phyloP scores from a whole-genome alignment of 805 yeast species.

The Metschnikowia sp. region DNA sequence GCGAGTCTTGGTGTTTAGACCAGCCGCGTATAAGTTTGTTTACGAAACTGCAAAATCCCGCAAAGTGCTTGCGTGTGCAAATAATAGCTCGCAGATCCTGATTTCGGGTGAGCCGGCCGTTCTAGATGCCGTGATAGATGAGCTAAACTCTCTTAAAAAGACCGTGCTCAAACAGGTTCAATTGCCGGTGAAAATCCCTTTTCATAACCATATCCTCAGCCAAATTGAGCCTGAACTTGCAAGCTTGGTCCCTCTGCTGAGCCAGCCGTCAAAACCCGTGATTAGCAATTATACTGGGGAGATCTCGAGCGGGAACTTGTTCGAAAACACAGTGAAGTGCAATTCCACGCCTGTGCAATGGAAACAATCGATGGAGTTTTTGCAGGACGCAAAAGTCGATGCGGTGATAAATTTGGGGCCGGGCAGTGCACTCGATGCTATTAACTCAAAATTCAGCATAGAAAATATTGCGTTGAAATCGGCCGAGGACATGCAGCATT shows the following conservation, averaged over 20 bases:
- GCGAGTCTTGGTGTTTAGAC: constrained; percentile 33
- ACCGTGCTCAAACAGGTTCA: constrained; percentile 24
- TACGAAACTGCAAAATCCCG: constrained; percentile 16
- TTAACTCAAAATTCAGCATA: constrained; percentile 16
- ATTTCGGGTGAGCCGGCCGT: constrained; percentile 38
- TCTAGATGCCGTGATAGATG: constrained; percentile 22
- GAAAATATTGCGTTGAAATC: constrained; percentile 10
- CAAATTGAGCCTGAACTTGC: constrained; percentile 35
- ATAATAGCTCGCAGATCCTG: constrained; percentile 41
- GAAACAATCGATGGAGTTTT: constrained; percentile 30
- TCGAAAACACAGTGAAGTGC: constrained; percentile 34
- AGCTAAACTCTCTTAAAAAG: constrained; percentile 13
- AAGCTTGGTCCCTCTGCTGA: constrained; percentile 14
- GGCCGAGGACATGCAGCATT: constrained; percentile 9
- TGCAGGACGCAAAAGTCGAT: constrained; percentile 16
- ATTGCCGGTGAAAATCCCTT: constrained; percentile 49
- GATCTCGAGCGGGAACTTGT: constrained; percentile 20
- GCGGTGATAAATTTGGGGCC: constrained; percentile 37
- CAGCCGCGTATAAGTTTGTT: constrained; percentile 21
- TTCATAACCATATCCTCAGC: constrained; percentile 42
- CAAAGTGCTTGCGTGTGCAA: constrained; percentile 45
- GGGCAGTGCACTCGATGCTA: constrained; percentile 30
- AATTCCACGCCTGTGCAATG: constrained; percentile 46
- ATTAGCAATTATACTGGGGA: constrained; percentile 36
- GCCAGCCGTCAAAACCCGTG: constrained; percentile 26